These are phyloP conservation scores for Alternaria sp. DNA, from an alignment of 2,329 filamentous ascomycete genomes.

Conservation along the genomic window DNA sequence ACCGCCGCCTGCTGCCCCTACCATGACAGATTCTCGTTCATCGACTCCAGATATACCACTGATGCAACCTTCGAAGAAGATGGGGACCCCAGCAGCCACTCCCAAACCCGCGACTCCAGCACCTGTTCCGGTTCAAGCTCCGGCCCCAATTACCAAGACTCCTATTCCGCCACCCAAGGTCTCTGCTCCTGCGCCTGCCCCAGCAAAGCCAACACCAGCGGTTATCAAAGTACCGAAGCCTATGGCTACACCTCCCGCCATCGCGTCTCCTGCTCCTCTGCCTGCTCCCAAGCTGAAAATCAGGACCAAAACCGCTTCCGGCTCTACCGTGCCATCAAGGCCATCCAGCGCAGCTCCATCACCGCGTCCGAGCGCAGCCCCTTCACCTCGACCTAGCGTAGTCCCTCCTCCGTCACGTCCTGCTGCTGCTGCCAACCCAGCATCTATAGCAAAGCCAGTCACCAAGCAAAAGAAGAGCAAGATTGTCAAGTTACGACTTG, in stretches of 20 bases:
- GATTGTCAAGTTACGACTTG: conserved; percentile 37
- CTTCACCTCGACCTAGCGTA: conserved; percentile 25
- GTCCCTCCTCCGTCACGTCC: conserved; percentile 13
- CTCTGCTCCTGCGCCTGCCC: conserved; percentile 19
- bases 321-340: conserved; percentile 17
- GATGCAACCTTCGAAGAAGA: conserved; percentile 29
- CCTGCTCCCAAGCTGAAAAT: conserved; percentile 42
- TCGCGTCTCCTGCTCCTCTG: conserved; percentile 36
- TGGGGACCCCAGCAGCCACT: conserved; percentile 30
- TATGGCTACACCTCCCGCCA: conserved; percentile 34
- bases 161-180: conserved; percentile 8
- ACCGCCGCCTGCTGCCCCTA: conserved; percentile 3
- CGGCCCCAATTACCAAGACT: background rate
- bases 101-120: conserved; percentile 19
- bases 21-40: conserved; percentile 27
- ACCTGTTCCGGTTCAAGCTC: conserved; percentile 2
- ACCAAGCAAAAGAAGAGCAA: conserved; percentile 38
- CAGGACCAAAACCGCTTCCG: conserved; percentile 35
- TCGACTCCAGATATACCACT: conserved; percentile 32
- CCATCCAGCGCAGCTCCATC: conserved; percentile 27
- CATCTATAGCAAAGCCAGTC: conserved; percentile 16
- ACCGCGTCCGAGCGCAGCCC: conserved; percentile 24
- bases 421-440: conserved; percentile 7
- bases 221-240: conserved; percentile 29
- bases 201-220: conserved; percentile 20